These are phyloP conservation scores for Musa balbisiana DNA, from an alignment of 202 grass and related monocot species.

Conservation along the genomic window DNA sequence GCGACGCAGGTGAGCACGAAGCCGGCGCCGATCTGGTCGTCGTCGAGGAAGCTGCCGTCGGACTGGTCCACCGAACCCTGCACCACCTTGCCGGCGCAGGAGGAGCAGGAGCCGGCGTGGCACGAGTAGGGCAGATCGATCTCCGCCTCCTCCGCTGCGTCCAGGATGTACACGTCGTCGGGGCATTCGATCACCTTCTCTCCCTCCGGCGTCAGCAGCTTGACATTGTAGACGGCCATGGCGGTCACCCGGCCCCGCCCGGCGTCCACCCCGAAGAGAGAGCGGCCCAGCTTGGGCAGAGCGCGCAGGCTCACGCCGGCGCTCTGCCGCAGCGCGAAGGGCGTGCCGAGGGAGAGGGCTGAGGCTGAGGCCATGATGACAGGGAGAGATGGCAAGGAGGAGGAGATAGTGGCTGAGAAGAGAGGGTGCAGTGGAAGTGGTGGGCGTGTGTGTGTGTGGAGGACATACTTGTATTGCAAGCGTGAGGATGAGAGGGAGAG, in stretches of 20 bases:
- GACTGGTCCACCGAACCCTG: slow-evolving; percentile 61
- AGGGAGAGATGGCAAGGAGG: too few relatives aligned
- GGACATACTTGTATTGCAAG: too few relatives aligned
- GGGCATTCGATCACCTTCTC: slow-evolving; percentile 25
- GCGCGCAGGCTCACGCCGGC: background rate
- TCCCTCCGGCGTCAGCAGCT: slow-evolving; percentile 27
- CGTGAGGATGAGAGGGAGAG: too few relatives aligned
- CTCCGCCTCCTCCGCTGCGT: slow-evolving; percentile 62
- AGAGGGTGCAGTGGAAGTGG: background rate
- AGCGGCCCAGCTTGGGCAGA: background rate
- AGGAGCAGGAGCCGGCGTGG: slow-evolving; percentile 67
- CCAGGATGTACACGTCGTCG: slow-evolving; percentile 67
- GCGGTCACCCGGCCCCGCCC: slow-evolving; percentile 10
- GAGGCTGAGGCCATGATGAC: background rate
- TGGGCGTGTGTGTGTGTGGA: too few relatives aligned
- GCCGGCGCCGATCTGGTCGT: slow-evolving; percentile 44
- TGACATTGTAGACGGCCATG: slow-evolving; percentile 56
- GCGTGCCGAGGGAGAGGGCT: background rate
- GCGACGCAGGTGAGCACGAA: slow-evolving; percentile 81
- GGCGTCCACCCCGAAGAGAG: slow-evolving; percentile 20
- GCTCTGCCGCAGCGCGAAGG: background rate
- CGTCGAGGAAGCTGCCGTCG: slow-evolving; percentile 70
- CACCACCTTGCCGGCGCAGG: slow-evolving; percentile 69
- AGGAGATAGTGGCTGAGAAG: background rate
- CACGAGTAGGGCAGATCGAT: slow-evolving; percentile 82